These are phyloP conservation scores for Ceratocystiopsis brevicomis DNA, from an alignment of 2,329 filamentous ascomycete species.

Conservation along the genomic window DNA sequence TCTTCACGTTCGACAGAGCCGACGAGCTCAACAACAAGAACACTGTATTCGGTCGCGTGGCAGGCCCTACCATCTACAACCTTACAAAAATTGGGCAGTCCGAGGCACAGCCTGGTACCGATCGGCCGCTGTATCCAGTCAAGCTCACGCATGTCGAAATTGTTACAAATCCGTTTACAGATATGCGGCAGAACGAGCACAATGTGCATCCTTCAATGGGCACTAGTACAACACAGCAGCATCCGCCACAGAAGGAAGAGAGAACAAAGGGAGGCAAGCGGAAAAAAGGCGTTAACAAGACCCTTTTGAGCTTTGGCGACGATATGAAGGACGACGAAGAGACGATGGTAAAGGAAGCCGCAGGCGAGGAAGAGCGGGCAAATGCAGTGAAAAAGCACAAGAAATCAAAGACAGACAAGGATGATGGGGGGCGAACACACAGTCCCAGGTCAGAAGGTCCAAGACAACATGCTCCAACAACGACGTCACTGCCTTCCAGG, in stretches of 20 bases:
- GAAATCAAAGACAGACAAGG: not conserved
- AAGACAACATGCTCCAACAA: too few species aligned
- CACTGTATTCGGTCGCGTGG: constrained; percentile 81
- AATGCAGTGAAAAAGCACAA: not conserved
- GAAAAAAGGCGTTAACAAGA: constrained; percentile 42
- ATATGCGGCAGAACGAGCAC: constrained; percentile 53
- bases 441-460: not conserved
- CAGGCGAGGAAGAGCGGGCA: not conserved
- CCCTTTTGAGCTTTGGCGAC: constrained; percentile 60
- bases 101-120: constrained; percentile 59
- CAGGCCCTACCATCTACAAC: constrained; percentile 91
- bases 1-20: constrained; percentile 73
- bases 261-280: constrained; percentile 47
- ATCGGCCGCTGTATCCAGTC: constrained; percentile 71
- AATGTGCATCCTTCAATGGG: constrained; percentile 21
- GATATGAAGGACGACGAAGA: constrained; percentile 37
- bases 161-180: constrained; percentile 63
- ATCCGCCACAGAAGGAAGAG: constrained; percentile 15
- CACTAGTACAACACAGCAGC: constrained; percentile 17
- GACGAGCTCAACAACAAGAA: constrained; percentile 78
- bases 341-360: constrained; percentile 22
- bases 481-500: too few species aligned
- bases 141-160: constrained; percentile 60
- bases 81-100: constrained; percentile 81
- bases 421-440: not conserved